Evolutionary conservation across 1,139 yeast species (phyloP).

Genomic region (Saccharomycopsis hybrid): DNA sequence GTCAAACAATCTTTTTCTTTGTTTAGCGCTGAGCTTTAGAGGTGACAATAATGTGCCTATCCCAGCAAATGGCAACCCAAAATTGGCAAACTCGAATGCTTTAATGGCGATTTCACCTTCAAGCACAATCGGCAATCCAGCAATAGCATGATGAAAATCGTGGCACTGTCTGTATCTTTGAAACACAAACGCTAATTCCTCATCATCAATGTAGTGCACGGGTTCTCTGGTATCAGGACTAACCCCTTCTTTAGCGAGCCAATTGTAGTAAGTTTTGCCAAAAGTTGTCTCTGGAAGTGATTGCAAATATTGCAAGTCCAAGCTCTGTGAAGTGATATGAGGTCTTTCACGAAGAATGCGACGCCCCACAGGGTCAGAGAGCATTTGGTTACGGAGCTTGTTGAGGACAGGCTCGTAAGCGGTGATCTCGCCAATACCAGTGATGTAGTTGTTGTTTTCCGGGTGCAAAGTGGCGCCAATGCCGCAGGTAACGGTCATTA

Average conservation of each 20-base stretch:
- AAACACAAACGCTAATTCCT: conserved; percentile 84
- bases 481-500: conserved; percentile 70
- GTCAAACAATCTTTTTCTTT: conserved; percentile 43
- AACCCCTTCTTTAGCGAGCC: conserved; percentile 85
- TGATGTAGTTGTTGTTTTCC: conserved; percentile 52
- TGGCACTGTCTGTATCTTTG: conserved; percentile 95
- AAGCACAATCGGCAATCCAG: conserved; percentile 82
- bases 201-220: conserved; percentile 81
- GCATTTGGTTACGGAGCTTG: conserved; percentile 63
- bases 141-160: conserved; percentile 90
- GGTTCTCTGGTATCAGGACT: conserved; percentile 91
- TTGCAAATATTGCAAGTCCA: conserved; percentile 57
- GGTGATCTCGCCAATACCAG: conserved; percentile 92
- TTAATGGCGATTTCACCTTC: conserved; percentile 96
- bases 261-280: conserved; percentile 69
- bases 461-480: conserved; percentile 84
- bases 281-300: conserved; percentile 63
- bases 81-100: conserved; percentile 85
- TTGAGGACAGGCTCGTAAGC: conserved; percentile 66
- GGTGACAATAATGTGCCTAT: conserved; percentile 88
- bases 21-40: conserved; percentile 42
- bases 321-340: conserved; percentile 65
- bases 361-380: conserved; percentile 69
- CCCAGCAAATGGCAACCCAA: conserved; percentile 95
- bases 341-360: conserved; percentile 74